Percentiles rank a stretch among this genome's conserved stretches.
These are phyloP conservation scores for Cyberlindnera meyerae DNA, from an alignment of 805 yeast species.

Conservation along the genomic window DNA sequence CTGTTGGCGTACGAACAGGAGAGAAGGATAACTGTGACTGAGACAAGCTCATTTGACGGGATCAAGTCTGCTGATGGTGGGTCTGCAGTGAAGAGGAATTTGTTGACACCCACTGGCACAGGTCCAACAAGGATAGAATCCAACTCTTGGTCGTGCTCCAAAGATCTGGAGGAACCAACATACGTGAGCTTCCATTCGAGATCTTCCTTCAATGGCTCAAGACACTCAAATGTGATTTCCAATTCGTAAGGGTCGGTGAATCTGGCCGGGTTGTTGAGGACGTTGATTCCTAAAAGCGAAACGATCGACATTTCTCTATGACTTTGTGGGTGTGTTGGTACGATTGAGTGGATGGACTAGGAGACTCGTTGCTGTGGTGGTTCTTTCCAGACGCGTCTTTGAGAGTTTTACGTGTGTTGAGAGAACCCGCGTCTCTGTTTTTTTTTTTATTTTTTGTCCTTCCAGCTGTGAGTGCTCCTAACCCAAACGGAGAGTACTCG, in stretches of 20 bases:
- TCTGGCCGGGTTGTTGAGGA: constrained; percentile 90
- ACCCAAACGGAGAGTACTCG: no score
- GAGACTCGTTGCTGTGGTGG: no score
- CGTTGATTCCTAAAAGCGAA: constrained; percentile 84
- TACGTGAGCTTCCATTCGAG: constrained; percentile 96
- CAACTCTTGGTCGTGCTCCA: constrained; percentile 94
- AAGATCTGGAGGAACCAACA: constrained; percentile 90
- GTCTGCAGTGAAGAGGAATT: constrained; percentile 88
- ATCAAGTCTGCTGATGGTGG: constrained; percentile 95
- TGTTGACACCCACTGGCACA: constrained; percentile 94
- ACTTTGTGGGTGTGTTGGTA: no score
- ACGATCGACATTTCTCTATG: constrained; percentile 97
- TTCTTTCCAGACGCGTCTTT: no score
- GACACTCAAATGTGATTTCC: constrained; percentile 95
- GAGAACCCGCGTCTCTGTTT: no score
- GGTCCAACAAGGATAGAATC: constrained; percentile 98
- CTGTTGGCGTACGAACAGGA: constrained; percentile 91
- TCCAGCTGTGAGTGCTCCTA: no score
- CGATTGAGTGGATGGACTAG: no score
- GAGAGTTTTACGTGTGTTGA: no score
- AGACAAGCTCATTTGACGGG: constrained; percentile 92
- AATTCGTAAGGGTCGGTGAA: constrained; percentile 92
- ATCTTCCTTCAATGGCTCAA: constrained; percentile 80
- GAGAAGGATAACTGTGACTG: constrained; percentile 88
- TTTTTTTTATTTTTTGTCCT: no score